Evolutionary conservation across 1,139 yeast genomes (phyloP).

Genomic region (Hanseniaspora gamundiae): DNA sequence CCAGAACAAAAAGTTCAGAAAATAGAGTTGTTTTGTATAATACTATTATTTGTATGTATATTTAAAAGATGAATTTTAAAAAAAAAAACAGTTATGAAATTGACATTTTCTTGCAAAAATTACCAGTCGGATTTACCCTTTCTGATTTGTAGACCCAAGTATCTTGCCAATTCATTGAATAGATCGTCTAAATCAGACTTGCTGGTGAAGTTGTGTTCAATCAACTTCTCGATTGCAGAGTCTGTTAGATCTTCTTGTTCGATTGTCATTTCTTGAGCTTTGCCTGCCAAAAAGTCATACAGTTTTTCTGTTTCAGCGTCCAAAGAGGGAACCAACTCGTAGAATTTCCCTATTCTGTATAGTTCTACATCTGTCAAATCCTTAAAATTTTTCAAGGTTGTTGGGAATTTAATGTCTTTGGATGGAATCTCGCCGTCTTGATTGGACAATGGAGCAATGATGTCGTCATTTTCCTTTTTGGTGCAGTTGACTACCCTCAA

Average conservation of each 20-base stretch:
- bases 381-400: constrained; percentile 42
- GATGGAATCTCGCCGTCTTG: constrained; percentile 64
- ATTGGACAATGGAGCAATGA: constrained; percentile 46
- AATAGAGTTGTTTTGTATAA: neutral
- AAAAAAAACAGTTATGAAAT: neutral
- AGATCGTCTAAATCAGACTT: constrained; percentile 38
- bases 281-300: constrained; percentile 36
- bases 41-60: no score
- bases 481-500: constrained; percentile 44
- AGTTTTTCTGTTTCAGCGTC: constrained; percentile 36
- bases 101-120: constrained; percentile 2
- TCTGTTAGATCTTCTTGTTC: constrained; percentile 16
- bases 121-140: constrained; percentile 42
- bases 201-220: constrained; percentile 24
- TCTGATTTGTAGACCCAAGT: constrained; percentile 49
- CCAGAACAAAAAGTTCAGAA: constrained; percentile 6
- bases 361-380: constrained; percentile 33
- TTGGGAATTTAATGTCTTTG: constrained; percentile 39
- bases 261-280: constrained; percentile 25
- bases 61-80: no score
- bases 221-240: constrained; percentile 21
- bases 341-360: constrained; percentile 50
- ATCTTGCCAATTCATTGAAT: constrained; percentile 55
- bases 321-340: constrained; percentile 50
- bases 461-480: constrained; percentile 29